These are phyloP conservation scores for Tricholoma bakamatsutake DNA, from an alignment of 768 basidiomycete genomes.

Conservation along the genomic window DNA sequence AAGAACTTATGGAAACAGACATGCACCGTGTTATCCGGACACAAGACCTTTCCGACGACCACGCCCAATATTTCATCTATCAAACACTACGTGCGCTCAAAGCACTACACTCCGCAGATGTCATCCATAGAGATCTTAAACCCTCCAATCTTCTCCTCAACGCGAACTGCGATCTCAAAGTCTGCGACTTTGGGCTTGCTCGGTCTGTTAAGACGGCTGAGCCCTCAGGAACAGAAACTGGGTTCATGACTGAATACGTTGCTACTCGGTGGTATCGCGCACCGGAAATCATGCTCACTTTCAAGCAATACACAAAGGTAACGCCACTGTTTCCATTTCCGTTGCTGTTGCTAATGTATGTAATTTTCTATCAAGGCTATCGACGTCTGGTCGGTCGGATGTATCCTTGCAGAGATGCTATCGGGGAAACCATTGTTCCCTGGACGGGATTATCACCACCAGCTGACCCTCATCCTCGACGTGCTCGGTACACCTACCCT, in stretches of 20 bases:
- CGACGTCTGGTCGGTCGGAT: conserved; percentile 84
- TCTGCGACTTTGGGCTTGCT: conserved; percentile 92
- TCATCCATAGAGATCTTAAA: conserved; percentile 95
- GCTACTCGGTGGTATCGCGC: conserved; percentile 99
- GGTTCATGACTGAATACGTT: conserved; percentile 97
- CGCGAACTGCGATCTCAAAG: conserved; percentile 94
- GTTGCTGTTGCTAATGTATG: conserved; percentile 11
- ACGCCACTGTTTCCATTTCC: conserved; percentile 15
- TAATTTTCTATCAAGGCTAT: conserved; percentile 48
- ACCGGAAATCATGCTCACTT: conserved; percentile 98
- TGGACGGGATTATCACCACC: conserved; percentile 94
- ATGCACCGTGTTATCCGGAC: conserved; percentile 96
- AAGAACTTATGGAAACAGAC: conserved; percentile 94
- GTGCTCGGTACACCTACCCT: conserved; percentile 95
- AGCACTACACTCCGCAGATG: conserved; percentile 92
- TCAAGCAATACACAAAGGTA: conserved; percentile 96
- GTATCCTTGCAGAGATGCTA: conserved; percentile 95
- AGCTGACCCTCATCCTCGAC: conserved; percentile 91
- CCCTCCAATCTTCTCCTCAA: conserved; percentile 97
- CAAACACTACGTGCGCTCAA: conserved; percentile 95
- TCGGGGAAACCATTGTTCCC: conserved; percentile 95
- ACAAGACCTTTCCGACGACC: conserved; percentile 93
- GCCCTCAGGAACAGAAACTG: conserved; percentile 76
- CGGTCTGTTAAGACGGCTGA: conserved; percentile 85
- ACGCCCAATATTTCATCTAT: conserved; percentile 90